A percentile compares a stretch with the other conserved stretches of the same genome.
These are phyloP conservation scores for Bruguiera gymnorhiza DNA, from an alignment of 345 rosid genomes.

Conservation along the genomic window DNA sequence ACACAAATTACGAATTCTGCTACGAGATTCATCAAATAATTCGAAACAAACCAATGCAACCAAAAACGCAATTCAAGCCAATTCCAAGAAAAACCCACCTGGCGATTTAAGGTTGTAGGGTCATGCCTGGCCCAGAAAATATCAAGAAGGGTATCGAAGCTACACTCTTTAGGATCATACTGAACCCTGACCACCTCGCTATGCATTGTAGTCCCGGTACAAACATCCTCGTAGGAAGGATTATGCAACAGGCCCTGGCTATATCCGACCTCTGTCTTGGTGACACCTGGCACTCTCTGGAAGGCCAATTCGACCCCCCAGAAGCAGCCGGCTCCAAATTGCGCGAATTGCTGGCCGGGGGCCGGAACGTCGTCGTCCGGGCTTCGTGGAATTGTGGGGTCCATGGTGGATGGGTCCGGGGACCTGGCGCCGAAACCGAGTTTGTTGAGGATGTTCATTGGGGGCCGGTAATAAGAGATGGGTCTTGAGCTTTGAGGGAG, in stretches of 20 bases:
- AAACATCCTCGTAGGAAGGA: constrained; percentile 76
- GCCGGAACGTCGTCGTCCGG: constrained; percentile 69
- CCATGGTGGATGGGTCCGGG: constrained; percentile 45
- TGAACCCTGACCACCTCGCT: constrained; percentile 83
- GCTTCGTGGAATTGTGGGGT: constrained; percentile 65
- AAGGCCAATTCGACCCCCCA: constrained; percentile 92
- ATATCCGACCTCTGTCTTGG: constrained; percentile 87
- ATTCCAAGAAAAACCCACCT: constrained; percentile 43
- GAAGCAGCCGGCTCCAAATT: constrained; percentile 95
- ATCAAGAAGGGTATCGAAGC: constrained; percentile 65
- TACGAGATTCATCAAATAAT: background rate
- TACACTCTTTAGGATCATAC: constrained; percentile 76
- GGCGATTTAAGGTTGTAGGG: constrained; percentile 89
- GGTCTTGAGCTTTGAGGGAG: constrained; percentile 11
- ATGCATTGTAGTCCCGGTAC: constrained; percentile 68
- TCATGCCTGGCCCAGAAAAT: constrained; percentile 87
- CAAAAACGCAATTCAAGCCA: background rate
- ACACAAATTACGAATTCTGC: too few relatives aligned
- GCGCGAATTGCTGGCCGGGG: constrained; percentile 70
- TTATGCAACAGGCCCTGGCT: constrained; percentile 56
- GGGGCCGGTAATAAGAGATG: constrained; percentile 29
- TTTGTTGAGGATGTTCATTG: constrained; percentile 88
- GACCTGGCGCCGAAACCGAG: constrained; percentile 63
- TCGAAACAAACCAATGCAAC: background rate
- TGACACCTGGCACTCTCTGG: constrained; percentile 80